Conservation (phyloP, 106 monocot species). For the Ottelia alismoides region DNA sequence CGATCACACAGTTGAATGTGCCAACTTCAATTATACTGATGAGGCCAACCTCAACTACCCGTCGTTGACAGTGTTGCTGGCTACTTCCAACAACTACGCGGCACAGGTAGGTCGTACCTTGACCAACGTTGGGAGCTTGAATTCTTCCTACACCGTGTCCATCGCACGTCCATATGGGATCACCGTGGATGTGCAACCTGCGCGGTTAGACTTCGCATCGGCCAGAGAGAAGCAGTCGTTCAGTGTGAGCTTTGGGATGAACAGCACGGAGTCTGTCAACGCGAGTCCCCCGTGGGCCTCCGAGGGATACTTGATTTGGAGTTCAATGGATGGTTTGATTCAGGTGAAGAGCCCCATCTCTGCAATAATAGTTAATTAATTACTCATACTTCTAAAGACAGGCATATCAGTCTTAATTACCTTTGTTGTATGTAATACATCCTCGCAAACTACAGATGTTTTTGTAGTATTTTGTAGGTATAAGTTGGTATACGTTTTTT, state of each 20-base stretch:
- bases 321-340: neutral
- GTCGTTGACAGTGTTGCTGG: constrained; percentile 10
- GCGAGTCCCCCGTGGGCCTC: neutral
- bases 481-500: too few species aligned
- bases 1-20: constrained; percentile 4
- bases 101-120: constrained; percentile 14
- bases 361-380: too few species aligned
- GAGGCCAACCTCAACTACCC: constrained; percentile 39
- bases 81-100: neutral
- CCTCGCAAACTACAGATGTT: too few species aligned
- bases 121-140: constrained; percentile 15
- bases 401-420: too few species aligned
- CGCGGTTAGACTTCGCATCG: constrained; percentile 6
- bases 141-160: constrained; percentile 1
- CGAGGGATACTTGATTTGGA: neutral
- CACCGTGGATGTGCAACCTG: constrained; percentile 9
- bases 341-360: neutral
- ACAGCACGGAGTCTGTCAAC: neutral
- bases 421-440: too few species aligned
- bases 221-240: constrained; percentile 17
- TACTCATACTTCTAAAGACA: too few species aligned
- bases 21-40: neutral
- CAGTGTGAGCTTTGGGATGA: neutral
- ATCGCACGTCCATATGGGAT: constrained; percentile 5
- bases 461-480: too few species aligned